Evolutionary conservation across 116 monocot species (phyloP), one percentile per base, ranked within the genome.

Genomic region (Iris pallida): DNA sequence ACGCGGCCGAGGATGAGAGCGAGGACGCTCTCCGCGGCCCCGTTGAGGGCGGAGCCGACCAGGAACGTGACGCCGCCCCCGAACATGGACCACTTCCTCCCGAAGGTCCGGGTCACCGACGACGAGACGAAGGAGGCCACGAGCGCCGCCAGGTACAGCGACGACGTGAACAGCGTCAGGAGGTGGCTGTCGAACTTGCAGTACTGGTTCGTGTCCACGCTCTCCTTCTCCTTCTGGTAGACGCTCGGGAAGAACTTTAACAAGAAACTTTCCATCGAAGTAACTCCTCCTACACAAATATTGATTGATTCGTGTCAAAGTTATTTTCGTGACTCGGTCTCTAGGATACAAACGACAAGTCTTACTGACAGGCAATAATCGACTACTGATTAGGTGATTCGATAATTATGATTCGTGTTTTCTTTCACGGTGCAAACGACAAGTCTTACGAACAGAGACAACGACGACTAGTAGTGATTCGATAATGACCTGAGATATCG

Each of bases 81-180:
- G 5, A 70, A 70, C 70, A 70, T 70, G 70, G 70, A 57, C 70
- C 70, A 70, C 18, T 70, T 70, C 16, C 70, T 57, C 4, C 70
- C 57, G 19, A 70, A 70, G 8, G 5, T 46, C 16, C 54, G 45
- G 6, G 70, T 57, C 4, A 70, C 47, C 4, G 52, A 46, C 4
- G 70, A 19, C 16, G 70, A 56, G 12, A 70, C 42, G 9, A 70
- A 46, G 20, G 70, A 70, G 13, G 70, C 44, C 9, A 70, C 7
- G 9, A 59, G 42, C 12, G 70, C 70, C 8, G 59, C 56, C 16
- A 70, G 45, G 11, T 70, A 70, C 11, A 70, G 57, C 16, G 70
- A 70, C 3, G 70, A 59, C 2, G 70, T 70, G 70, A 70, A 70
- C 1, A 47, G 12, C 2, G 70, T 58, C 0, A 70, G 45, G 6